Evolutionary conservation across 768 basidiomycete genomes (phyloP), one percentile per base, ranked within the genome.

Genomic region (Rubroboletus satanas): DNA sequence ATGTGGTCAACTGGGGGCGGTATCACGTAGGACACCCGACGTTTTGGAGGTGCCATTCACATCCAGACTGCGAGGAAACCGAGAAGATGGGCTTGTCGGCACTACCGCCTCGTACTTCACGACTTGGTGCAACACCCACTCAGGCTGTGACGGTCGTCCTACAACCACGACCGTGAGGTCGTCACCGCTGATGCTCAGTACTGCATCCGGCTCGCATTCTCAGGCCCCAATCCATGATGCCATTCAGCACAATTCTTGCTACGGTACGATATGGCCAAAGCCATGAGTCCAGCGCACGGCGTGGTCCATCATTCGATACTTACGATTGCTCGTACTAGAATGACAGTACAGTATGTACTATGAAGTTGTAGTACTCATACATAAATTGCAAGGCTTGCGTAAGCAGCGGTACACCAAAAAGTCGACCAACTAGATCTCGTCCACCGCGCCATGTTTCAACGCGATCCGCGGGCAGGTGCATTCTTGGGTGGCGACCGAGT

Each of bases 401-500:
- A 67, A 66, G 64, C 64, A 55, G 6, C 7, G 26, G 10, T 15
- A 21, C 42, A 31, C 17, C 36, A 18, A 53, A 53, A 53, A 38
- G 49, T 28, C 44, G 15, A 33, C 23, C 23, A 28, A 35, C n/a
- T 45, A 41, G 51, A 54, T 54, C 51, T 63, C 14, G 28, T 52
- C 44, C 45, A 37, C 35, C 39, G 26, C 59, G 55, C 50, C 58
- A 92, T 93, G 83, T 93, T 90, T 70, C 90, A 91, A 84, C 85
- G 91, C 71, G 92, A 94, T 83, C 88, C 92, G 59, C 76, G 87
- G 66, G 90, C 90, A 61, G 94, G 93, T 46, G 89, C 90, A 18
- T 97, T 98, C 71, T 77, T 98, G 17, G 95, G 95, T 52, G 96
- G 96, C 28, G 90, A 96, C 74, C 80, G 95, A 65, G 86, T 94